phyloP scores from a whole-genome alignment of 768 basidiomycete genomes.

The Boletales sp. region DNA sequence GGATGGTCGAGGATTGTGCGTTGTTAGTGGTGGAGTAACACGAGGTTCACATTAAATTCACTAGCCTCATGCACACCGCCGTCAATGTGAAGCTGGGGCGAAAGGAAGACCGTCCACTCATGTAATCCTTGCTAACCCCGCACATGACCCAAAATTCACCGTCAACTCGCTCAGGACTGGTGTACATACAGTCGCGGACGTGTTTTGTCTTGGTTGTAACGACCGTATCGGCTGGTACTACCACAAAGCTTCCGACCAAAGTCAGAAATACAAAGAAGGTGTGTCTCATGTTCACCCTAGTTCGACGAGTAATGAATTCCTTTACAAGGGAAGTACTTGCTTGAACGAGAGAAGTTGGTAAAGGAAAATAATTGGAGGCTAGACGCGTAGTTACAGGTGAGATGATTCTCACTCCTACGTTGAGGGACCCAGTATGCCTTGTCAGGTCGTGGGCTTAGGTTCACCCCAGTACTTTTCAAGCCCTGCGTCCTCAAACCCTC shows the following conservation, averaged over 20 bases:
- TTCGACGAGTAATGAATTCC: not conserved
- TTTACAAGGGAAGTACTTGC: conserved; percentile 68
- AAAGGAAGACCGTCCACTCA: conserved; percentile 68
- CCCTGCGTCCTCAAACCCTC: too few species aligned
- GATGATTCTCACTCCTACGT: not conserved
- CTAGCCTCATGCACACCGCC: conserved; percentile 73
- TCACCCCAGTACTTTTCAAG: too few species aligned
- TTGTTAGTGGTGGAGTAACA: conserved; percentile 14
- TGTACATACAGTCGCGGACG: conserved; percentile 77
- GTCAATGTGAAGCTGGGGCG: conserved; percentile 70
- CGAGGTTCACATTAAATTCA: conserved; percentile 1
- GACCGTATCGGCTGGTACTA: conserved; percentile 83
- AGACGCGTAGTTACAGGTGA: conserved; percentile 36
- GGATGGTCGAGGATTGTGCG: conserved; percentile 79
- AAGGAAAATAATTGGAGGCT: conserved; percentile 82
- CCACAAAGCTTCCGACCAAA: conserved; percentile 68
- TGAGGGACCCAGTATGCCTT: too few species aligned
- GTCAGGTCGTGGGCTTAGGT: too few species aligned
- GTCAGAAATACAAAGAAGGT: conserved; percentile 89
- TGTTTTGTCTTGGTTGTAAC: conserved; percentile 75
- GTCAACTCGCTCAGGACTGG: conserved; percentile 53
- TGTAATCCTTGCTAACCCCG: conserved; percentile 41
- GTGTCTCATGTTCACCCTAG: conserved; percentile 6
- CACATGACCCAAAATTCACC: conserved; percentile 2
- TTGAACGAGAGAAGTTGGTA: conserved; percentile 74